phyloP scores from a whole-genome alignment of 176 grass and related monocot species.

The Chrysopogon serrulatus region DNA sequence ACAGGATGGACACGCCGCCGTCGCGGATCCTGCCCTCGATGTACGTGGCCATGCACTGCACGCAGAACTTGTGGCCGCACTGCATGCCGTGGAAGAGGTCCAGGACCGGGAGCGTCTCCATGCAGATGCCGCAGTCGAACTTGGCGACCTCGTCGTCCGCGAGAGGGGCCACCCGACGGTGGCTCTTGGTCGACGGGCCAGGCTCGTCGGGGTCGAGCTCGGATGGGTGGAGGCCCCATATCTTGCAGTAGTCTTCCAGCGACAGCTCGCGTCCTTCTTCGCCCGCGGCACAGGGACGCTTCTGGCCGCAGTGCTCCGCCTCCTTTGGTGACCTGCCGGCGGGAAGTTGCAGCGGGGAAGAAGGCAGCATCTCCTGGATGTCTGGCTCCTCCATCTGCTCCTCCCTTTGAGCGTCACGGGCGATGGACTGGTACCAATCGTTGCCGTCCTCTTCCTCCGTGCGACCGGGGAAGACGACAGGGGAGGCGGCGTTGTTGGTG shows the following conservation, averaged over 20 bases:
- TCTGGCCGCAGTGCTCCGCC: not conserved
- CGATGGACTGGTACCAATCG: not conserved
- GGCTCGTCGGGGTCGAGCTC: not conserved
- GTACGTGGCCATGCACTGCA: constrained; percentile 30
- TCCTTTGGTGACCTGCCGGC: not conserved
- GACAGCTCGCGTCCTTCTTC: not conserved
- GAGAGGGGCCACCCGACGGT: not conserved
- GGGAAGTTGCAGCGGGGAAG: not conserved
- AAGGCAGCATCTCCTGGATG: not conserved
- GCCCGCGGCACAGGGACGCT: not conserved
- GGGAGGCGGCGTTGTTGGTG: too few relatives aligned
- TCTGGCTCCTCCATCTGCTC: not conserved
- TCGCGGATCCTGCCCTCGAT: constrained; percentile 21
- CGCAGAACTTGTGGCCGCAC: constrained; percentile 50
- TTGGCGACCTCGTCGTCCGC: not conserved
- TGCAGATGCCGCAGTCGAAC: constrained; percentile 51
- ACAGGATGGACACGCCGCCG: constrained; percentile 18
- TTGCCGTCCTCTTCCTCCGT: not conserved
- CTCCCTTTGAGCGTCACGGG: not conserved
- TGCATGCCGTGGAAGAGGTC: constrained; percentile 23
- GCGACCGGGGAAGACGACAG: not conserved
- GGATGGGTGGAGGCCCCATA: not conserved
- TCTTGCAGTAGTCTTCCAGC: not conserved
- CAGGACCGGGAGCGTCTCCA: constrained; percentile 12
- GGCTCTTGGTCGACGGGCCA: not conserved